Base-by-base conservation (phyloP, 176 grass and related monocot species). In the Zizania latifolia region DNA sequence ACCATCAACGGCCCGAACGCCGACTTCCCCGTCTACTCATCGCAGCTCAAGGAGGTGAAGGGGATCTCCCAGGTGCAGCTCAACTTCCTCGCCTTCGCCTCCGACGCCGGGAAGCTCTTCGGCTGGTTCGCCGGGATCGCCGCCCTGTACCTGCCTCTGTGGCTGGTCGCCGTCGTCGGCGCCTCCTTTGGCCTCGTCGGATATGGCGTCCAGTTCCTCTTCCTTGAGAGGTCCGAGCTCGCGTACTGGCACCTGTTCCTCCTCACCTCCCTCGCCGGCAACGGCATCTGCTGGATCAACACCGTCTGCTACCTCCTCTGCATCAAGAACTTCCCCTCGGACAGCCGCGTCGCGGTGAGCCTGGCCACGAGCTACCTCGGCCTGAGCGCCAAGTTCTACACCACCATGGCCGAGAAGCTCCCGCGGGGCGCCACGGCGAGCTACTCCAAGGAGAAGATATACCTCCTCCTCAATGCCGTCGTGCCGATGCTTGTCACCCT, bases 211-310 rank as follows among this genome's bases (percentile, higher is more conserved):
- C 95, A 99, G 87, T 94, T 82, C 75, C 79, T 92, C 50, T 94
- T 99, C 84, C 61, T 97, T 8, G 87, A 94, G 0, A 48, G 27
- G 11, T 14, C 79, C 29, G 67, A 76, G 0, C 70, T 99, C 13
- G 62, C 77, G 8, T 99, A 92, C 86, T 90, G 86, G 88, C 91
- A 94, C 71, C 53, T 99, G 29, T 99, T 99, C 72, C 4, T 53
- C 54, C 95, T 99, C 79, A 99, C 92, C 62, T 63, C 95, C 29
- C 70, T 99, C 7, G 92, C 92, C 36, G 95, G 95, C 8, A 94
- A 92, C 41, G 95, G 95, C 70, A 94, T 99, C 71, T 99, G 95
- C 78, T 99, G 95, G 95, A 92, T 99, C 76, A 94, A 92, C 83
- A 99, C 95, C 6, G 95, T 89, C 7, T 99, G 95, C 83, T 94